A percentile compares a stretch with the other conserved stretches of the same genome.
These are phyloP conservation scores for Rhodotorula sp. DNA, from an alignment of 1,284 basidiomycete genomes.

Conservation along the genomic window DNA sequence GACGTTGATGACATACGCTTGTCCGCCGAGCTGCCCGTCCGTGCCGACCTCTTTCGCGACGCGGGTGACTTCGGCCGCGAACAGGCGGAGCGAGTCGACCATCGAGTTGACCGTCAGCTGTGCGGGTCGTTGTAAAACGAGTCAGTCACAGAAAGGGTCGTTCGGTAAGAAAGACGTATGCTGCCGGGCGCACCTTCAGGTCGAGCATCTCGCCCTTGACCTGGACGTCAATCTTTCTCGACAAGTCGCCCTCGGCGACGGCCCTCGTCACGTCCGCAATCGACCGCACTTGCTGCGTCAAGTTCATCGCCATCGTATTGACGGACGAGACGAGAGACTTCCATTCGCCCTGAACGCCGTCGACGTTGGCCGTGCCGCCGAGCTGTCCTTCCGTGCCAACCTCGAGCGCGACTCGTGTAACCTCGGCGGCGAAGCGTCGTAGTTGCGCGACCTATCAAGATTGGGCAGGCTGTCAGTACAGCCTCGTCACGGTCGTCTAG, in stretches of 20 bases:
- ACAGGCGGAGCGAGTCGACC: conserved; percentile 90
- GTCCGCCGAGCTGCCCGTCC: conserved; percentile 48
- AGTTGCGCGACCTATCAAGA: conserved; percentile 65
- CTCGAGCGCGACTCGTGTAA: conserved; percentile 78
- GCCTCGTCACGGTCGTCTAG: background rate
- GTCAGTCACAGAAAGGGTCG: background rate
- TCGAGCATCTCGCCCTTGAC: conserved; percentile 95
- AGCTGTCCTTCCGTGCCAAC: conserved; percentile 51
- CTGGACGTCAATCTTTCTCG: conserved; percentile 94
- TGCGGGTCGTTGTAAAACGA: background rate
- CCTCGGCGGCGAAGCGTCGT: conserved; percentile 88
- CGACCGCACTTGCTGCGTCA: conserved; percentile 54
- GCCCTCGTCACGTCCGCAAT: conserved; percentile 54
- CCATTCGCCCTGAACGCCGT: conserved; percentile 54
- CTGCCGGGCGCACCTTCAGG: conserved; percentile 66
- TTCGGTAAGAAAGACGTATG: background rate
- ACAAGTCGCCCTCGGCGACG: conserved; percentile 91
- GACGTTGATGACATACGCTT: conserved; percentile 49
- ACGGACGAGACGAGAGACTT: conserved; percentile 47
- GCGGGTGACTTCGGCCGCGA: conserved; percentile 90
- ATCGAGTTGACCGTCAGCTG: conserved; percentile 59
- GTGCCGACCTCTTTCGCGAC: conserved; percentile 73
- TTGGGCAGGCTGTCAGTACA: too few species aligned
- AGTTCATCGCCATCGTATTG: conserved; percentile 59
- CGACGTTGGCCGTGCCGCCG: conserved; percentile 54